A percentile compares a stretch with the other conserved stretches of the same genome.
Conservation (phyloP, 108 stramenopile genomes). For the Fragilariopsis cylindrus region DNA sequence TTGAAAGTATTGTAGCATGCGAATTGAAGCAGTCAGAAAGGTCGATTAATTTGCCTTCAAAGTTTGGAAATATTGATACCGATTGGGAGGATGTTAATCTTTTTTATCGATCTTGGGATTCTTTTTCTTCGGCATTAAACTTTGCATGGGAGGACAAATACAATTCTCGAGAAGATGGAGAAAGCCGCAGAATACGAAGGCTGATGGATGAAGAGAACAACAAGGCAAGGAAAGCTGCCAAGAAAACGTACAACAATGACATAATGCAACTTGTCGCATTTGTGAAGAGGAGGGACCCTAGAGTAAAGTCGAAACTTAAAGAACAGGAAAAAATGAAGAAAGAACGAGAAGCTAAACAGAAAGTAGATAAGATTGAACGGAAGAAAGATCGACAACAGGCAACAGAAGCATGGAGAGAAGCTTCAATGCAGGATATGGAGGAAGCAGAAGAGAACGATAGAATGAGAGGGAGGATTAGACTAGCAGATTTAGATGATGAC, state of each 20-base stretch:
- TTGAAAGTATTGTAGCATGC: conserved; percentile 62
- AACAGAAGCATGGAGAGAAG: conserved; percentile 68
- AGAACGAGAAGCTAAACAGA: conserved; percentile 47
- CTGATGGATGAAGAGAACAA: conserved; percentile 87
- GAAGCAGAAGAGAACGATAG: conserved; percentile 77
- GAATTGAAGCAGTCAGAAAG: conserved; percentile 52
- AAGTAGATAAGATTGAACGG: conserved; percentile 51
- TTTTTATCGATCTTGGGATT: conserved; percentile 86
- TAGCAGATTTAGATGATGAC: conserved; percentile 86
- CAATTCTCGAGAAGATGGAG: conserved; percentile 69
- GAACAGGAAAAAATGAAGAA: conserved; percentile 51
- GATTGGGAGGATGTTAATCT: conserved; percentile 52
- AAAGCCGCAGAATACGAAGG: conserved; percentile 73
- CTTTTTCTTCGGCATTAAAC: conserved; percentile 60
- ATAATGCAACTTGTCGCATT: conserved; percentile 73
- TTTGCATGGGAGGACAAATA: conserved; percentile 88
- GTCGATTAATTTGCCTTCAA: conserved; percentile 47
- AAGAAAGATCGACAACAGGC: conserved; percentile 53
- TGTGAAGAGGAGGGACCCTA: conserved; percentile 86
- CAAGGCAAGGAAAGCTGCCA: conserved; percentile 73
- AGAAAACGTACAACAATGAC: conserved; percentile 71
- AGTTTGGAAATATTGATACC: conserved; percentile 61
- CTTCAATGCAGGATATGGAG: conserved; percentile 58
- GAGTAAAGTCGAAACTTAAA: conserved; percentile 55
- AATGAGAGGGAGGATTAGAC: conserved; percentile 72